A percentile compares a stretch with the other conserved stretches of the same genome.
Evolutionary conservation across 2,329 filamentous ascomycete genomes (phyloP).

Genomic region (Arthroderma sp.): DNA sequence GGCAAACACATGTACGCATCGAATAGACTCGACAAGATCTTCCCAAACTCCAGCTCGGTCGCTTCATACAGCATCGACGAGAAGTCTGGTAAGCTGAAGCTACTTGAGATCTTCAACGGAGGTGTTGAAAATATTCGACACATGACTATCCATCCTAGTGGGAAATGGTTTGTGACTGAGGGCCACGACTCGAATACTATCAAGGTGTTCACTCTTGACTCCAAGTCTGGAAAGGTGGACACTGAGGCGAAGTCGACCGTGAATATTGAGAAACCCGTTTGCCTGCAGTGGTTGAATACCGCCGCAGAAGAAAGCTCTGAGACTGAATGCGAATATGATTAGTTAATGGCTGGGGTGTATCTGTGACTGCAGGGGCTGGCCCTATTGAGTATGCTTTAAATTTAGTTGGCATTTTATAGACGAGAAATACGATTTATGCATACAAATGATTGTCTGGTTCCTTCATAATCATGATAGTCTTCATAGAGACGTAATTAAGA

Average conservation of each 20-base stretch:
- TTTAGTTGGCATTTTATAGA: neutral
- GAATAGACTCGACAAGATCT: conserved; percentile 50
- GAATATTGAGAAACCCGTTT: conserved; percentile 8
- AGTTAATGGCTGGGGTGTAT: neutral
- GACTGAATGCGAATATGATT: neutral
- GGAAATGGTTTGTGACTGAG: conserved; percentile 49
- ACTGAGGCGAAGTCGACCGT: conserved; percentile 7
- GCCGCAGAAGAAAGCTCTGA: neutral
- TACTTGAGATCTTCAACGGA: conserved; percentile 11
- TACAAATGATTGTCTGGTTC: neutral
- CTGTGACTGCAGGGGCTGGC: neutral
- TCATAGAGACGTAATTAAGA: neutral
- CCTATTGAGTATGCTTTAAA: neutral
- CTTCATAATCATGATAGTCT: neutral
- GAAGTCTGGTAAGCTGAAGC: conserved; percentile 9
- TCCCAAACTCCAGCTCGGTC: conserved; percentile 48
- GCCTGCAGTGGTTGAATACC: conserved; percentile 9
- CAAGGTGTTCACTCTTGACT: conserved; percentile 47
- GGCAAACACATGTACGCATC: conserved; percentile 54
- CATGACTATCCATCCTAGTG: conserved; percentile 50
- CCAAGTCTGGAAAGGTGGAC: conserved; percentile 46
- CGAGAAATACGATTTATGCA: neutral
- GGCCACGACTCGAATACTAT: conserved; percentile 48
- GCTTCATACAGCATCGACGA: conserved; percentile 49
- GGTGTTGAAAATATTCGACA: conserved; percentile 38